Conservation (phyloP, 169 alveolate species). For the Plasmodium knowlesi region DNA sequence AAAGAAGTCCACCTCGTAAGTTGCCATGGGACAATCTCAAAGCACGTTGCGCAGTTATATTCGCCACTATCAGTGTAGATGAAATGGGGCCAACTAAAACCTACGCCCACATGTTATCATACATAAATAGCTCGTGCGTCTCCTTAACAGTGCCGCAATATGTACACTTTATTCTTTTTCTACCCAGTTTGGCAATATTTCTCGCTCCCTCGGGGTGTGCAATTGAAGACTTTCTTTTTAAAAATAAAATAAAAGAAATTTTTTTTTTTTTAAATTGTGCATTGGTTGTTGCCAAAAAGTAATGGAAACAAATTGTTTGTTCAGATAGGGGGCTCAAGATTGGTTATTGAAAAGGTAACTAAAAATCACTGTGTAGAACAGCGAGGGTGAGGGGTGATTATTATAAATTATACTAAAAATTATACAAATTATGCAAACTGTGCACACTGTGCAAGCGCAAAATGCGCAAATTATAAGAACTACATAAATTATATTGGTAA, state of each 20-base stretch:
- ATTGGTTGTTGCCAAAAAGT: not conserved
- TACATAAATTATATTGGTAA: not conserved
- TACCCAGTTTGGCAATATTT: not conserved
- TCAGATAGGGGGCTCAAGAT: not conserved
- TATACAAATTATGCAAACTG: not conserved
- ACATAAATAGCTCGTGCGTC: not conserved
- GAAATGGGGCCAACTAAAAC: not conserved
- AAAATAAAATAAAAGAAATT: not conserved
- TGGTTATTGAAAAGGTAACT: not conserved
- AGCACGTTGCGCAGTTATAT: not conserved
- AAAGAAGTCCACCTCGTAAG: not conserved
- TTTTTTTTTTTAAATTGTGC: not conserved
- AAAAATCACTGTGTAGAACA: not conserved
- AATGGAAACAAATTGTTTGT: not conserved
- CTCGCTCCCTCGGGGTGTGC: not conserved
- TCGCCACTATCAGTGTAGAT: not conserved
- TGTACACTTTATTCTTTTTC: not conserved
- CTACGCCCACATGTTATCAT: not conserved
- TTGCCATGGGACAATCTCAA: not conserved
- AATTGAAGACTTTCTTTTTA: not conserved
- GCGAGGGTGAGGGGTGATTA: not conserved
- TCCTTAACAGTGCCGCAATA: not conserved
- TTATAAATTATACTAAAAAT: not conserved
- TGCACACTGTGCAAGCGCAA: too few relatives aligned
- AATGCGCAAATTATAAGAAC: not conserved